Evolutionary conservation across 352 stramenopile species (phyloP).

Genomic region (Paralagenidium karlingii): DNA sequence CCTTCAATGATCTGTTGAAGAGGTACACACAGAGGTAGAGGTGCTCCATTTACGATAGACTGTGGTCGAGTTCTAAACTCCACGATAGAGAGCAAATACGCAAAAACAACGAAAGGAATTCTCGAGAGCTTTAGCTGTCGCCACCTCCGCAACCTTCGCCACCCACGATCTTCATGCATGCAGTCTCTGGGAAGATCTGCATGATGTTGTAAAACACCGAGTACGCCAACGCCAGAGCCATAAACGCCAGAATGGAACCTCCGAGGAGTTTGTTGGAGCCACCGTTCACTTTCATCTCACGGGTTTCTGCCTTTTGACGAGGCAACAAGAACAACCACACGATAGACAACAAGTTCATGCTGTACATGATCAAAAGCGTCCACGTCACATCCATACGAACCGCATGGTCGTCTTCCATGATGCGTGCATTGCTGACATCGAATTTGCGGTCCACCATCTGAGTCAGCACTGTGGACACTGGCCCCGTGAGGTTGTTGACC

Average conservation of each 20-base stretch:
- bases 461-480: constrained; percentile 36
- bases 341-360: constrained; percentile 27
- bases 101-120: too few species aligned
- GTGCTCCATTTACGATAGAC: too few species aligned
- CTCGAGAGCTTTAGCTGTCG: too few species aligned
- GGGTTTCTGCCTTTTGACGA: constrained; percentile 30
- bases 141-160: constrained; percentile 40
- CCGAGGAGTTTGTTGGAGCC: constrained; percentile 14
- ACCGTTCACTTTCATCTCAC: constrained; percentile 23
- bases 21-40: too few species aligned
- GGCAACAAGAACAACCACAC: constrained; percentile 42
- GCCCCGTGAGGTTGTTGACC: constrained; percentile 59
- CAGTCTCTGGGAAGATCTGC: constrained; percentile 34
- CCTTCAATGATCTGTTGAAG: too few species aligned
- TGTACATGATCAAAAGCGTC: constrained; percentile 43
- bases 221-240: constrained; percentile 25
- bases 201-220: constrained; percentile 44
- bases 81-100: too few species aligned
- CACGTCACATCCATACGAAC: constrained; percentile 46
- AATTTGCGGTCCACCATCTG: constrained; percentile 45
- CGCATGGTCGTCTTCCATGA: constrained; percentile 23
- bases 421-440: constrained; percentile 41
- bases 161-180: constrained; percentile 42
- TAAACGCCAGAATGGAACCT: constrained; percentile 19
- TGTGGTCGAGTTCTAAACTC: too few species aligned